These are phyloP conservation scores for Metschnikowia baotianmanensis DNA, from an alignment of 805 yeast genomes.

Conservation along the genomic window DNA sequence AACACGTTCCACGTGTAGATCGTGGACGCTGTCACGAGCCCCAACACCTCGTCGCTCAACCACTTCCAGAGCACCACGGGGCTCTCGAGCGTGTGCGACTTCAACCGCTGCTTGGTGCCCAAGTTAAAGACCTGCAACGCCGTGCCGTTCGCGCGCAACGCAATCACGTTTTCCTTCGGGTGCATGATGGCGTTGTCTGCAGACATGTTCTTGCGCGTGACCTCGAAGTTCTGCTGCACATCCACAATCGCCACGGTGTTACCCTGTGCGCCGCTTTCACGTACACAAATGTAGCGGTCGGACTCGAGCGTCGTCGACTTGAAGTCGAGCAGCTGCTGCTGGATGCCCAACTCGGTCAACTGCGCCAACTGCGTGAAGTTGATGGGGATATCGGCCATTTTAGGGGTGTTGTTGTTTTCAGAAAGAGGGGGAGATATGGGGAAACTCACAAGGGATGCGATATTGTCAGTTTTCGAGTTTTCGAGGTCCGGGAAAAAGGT, in stretches of 20 bases:
- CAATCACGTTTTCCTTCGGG: conserved; percentile 83
- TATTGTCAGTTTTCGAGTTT: no score
- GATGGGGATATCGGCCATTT: conserved; percentile 74
- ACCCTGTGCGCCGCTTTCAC: conserved; percentile 61
- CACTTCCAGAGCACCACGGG: conserved; percentile 96
- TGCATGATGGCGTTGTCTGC: conserved; percentile 98
- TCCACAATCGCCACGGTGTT: conserved; percentile 95
- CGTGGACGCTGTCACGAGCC: conserved; percentile 76
- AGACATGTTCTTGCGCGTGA: conserved; percentile 88
- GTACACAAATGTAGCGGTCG: conserved; percentile 81
- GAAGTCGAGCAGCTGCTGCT: conserved; percentile 81
- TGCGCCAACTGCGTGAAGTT: conserved; percentile 94
- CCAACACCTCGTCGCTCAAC: conserved; percentile 71
- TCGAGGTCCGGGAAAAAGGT: no score
- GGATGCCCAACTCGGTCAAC: conserved; percentile 82
- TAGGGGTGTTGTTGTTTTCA: neutral
- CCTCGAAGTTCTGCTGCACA: conserved; percentile 70
- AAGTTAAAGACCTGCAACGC: conserved; percentile 93
- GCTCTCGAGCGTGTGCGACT: conserved; percentile 80
- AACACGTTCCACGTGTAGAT: conserved; percentile 81
- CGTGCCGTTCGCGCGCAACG: conserved; percentile 94
- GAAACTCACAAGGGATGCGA: neutral
- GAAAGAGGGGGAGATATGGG: neutral
- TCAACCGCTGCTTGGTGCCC: conserved; percentile 81
- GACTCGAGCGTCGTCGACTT: conserved; percentile 93